Evolutionary conservation across 2,329 filamentous ascomycete genomes (phyloP).

Genomic region (Diaporthe velutina): DNA sequence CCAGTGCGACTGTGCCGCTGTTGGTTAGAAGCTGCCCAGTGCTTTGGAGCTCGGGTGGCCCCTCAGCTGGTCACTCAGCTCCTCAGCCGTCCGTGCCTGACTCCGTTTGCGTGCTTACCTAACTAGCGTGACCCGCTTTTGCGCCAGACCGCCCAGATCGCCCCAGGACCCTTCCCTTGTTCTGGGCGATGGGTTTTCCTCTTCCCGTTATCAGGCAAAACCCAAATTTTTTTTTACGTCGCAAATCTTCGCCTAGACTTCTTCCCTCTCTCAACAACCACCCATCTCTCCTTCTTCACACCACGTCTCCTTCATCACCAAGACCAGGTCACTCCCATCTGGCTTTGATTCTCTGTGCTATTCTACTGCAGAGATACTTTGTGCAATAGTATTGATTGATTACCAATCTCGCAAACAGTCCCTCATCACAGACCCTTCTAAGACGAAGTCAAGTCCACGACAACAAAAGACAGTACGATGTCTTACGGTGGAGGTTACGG

Average conservation of each 20-base stretch:
- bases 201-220: conserved; percentile 33
- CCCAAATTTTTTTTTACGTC: conserved; percentile 36
- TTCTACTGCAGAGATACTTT: conserved; percentile 29
- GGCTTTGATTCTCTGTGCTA: conserved; percentile 16
- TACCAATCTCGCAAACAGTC: conserved; percentile 25
- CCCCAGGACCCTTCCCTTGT: conserved; percentile 29
- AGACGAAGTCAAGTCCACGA: conserved; percentile 25
- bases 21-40: conserved; percentile 3
- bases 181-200: conserved; percentile 25
- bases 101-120: conserved; percentile 32
- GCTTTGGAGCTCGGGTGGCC: not conserved
- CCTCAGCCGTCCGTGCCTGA: not conserved
- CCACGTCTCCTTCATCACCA: conserved; percentile 38
- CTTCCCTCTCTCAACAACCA: conserved; percentile 30
- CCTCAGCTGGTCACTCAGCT: too few species aligned
- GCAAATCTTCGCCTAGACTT: conserved; percentile 22
- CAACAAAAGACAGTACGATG: conserved; percentile 51
- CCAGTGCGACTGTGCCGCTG: conserved; percentile 9
- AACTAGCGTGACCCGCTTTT: conserved; percentile 26
- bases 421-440: conserved; percentile 14
- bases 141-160: conserved; percentile 18
- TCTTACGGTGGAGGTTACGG: conserved; percentile 59
- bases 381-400: conserved; percentile 32
- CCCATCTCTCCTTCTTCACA: conserved; percentile 38
- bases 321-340: conserved; percentile 40